Percentiles rank a stretch among this genome's conserved stretches.
Evolutionary conservation across 177 flowering plant genomes (phyloP).

Genomic region (Vitis hybrid): DNA sequence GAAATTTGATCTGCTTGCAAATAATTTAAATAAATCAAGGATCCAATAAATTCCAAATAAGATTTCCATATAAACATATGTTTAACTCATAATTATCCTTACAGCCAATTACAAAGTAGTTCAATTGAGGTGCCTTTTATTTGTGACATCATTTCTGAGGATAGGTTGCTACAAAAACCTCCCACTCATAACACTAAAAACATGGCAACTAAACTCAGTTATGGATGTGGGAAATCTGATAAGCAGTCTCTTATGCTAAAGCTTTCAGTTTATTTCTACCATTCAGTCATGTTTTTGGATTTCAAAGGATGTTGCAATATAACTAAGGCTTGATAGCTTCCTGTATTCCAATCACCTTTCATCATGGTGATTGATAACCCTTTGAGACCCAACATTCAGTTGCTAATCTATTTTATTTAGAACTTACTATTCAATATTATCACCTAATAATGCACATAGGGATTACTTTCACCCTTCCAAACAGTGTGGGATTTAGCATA

Average conservation of each 20-base stretch:
- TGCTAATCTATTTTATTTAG: not conserved
- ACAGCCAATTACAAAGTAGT: not conserved
- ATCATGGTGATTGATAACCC: not conserved
- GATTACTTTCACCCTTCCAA: not conserved
- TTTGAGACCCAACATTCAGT: not conserved
- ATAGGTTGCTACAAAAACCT: not conserved
- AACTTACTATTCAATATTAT: not conserved
- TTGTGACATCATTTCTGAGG: not conserved
- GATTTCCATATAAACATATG: not conserved
- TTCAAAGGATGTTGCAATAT: not conserved
- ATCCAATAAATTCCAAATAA: not conserved
- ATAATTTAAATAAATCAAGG: not conserved
- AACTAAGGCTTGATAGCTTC: not conserved
- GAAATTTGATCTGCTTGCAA: not conserved
- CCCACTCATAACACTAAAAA: not conserved
- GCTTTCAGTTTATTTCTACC: no score
- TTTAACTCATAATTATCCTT: not conserved
- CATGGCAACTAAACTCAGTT: not conserved
- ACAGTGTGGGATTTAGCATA: conserved; percentile 16
- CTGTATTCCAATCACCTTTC: not conserved
- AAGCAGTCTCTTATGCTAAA: not conserved
- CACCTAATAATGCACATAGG: not conserved
- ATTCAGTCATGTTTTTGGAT: no score
- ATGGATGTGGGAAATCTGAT: not conserved
- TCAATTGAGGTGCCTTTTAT: not conserved